phyloP scores from a whole-genome alignment of 495 filamentous ascomycete genomes.

The Aspergillus sparsus region DNA sequence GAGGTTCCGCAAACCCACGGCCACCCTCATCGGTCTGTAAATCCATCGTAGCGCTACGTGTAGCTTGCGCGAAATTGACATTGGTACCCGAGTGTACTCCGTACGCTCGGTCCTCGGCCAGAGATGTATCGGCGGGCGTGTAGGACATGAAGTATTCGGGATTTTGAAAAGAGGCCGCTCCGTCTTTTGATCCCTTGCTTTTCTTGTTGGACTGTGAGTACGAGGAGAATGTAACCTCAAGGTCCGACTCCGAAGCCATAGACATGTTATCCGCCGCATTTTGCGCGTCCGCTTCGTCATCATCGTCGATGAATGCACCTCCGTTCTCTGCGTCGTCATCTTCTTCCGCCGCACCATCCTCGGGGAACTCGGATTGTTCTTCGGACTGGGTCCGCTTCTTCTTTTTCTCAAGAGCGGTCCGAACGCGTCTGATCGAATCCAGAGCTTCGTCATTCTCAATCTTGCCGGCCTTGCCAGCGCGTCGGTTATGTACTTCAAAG shows the following conservation, averaged over 20 bases:
- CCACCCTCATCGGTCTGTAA: conserved; percentile 80
- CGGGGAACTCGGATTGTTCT: conserved; percentile 30
- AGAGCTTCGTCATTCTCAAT: conserved; percentile 62
- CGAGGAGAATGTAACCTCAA: conserved; percentile 79
- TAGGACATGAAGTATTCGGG: conserved; percentile 96
- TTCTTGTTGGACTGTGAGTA: conserved; percentile 42
- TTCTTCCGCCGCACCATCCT: conserved; percentile 33
- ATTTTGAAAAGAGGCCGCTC: conserved; percentile 65
- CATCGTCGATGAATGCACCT: conserved; percentile 35
- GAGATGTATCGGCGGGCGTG: conserved; percentile 70
- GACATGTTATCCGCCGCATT: conserved; percentile 58
- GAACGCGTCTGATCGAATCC: conserved; percentile 74
- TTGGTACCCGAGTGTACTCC: conserved; percentile 81
- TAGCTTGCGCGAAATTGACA: conserved; percentile 77
- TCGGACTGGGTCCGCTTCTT: conserved; percentile 42
- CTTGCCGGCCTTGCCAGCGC: conserved; percentile 58
- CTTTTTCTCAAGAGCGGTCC: conserved; percentile 50
- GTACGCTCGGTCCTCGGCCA: conserved; percentile 86
- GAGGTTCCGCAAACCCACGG: conserved; percentile 71
- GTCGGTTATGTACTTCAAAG: conserved; percentile 82
- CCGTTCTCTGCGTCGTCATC: conserved; percentile 34
- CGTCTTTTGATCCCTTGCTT: conserved; percentile 37
- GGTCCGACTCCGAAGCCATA: conserved; percentile 69
- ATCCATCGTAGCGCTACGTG: conserved; percentile 84
- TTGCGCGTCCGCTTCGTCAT: conserved; percentile 35